These are phyloP conservation scores for Austropuccinia psidii DNA, from an alignment of 1,284 basidiomycete genomes.

Conservation along the genomic window DNA sequence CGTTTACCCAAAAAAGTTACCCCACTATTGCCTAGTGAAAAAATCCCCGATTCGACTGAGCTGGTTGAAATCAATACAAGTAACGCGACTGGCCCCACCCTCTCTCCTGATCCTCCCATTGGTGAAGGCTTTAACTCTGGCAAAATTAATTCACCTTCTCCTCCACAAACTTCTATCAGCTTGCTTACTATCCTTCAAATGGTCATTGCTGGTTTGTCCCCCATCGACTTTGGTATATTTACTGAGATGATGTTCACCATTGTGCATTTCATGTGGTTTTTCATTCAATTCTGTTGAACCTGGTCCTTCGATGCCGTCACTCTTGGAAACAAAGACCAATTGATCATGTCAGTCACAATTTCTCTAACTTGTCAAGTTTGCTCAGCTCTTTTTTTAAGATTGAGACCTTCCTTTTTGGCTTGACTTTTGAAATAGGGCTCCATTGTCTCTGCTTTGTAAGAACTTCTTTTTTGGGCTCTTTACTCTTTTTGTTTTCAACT, in stretches of 20 bases:
- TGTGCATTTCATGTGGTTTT: too few relatives aligned
- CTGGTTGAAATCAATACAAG: conserved; percentile 10
- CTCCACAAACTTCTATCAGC: neutral
- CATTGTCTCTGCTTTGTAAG: conserved; percentile 26
- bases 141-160: neutral
- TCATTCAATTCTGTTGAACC: too few relatives aligned
- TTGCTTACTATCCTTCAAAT: conserved; percentile 23
- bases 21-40: neutral
- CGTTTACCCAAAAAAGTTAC: neutral
- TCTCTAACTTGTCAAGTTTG: neutral
- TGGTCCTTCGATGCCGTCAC: too few relatives aligned
- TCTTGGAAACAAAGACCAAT: conserved; percentile 18
- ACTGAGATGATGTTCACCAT: too few relatives aligned
- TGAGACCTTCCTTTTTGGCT: neutral
- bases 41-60: conserved; percentile 4
- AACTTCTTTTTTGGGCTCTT: neutral
- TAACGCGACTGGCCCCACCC: neutral
- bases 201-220: conserved; percentile 24
- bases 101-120: too few relatives aligned
- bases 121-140: conserved; percentile 2
- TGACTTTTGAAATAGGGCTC: conserved; percentile 1
- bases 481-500: neutral
- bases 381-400: neutral
- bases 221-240: neutral
- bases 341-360: conserved; percentile 9